Conservation (phyloP, 2,329 filamentous ascomycete species). For the Phoma sp. region DNA sequence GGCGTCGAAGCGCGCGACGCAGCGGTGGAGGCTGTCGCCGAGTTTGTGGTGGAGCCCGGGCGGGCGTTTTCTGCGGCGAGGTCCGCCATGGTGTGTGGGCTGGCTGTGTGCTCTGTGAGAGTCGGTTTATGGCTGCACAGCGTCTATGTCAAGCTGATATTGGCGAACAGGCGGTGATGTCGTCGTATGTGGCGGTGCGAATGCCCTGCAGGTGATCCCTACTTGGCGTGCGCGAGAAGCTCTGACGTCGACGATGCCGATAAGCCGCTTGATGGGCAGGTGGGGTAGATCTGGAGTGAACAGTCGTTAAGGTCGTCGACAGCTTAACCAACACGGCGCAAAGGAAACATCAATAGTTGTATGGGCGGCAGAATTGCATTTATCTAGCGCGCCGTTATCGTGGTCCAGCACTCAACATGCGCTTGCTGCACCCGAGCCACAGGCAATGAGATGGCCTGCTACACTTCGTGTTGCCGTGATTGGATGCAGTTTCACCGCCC, state of each 20-base stretch:
- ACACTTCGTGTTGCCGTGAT: slow-evolving; percentile 37
- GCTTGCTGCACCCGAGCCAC: slow-evolving; percentile 28
- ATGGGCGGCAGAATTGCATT: slow-evolving; percentile 16
- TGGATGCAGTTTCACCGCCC: slow-evolving; percentile 36
- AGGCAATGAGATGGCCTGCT: slow-evolving; percentile 34
- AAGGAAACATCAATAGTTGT: background rate
- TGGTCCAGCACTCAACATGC: slow-evolving; percentile 25
- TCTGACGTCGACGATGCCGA: slow-evolving; percentile 38
- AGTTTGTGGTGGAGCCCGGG: slow-evolving; percentile 31
- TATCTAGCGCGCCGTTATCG: slow-evolving; percentile 32
- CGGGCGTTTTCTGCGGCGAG: slow-evolving; percentile 37
- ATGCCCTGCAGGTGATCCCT: slow-evolving; percentile 18
- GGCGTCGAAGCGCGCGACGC: slow-evolving; percentile 47
- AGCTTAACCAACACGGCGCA: slow-evolving; percentile 6
- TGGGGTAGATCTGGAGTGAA: slow-evolving; percentile 19
- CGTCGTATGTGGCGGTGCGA: slow-evolving; percentile 25
- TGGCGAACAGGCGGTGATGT: slow-evolving; percentile 14
- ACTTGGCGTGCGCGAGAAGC: slow-evolving; percentile 20
- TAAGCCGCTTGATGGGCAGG: slow-evolving; percentile 21
- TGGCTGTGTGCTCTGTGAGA: slow-evolving; percentile 8
- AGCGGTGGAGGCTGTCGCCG: slow-evolving; percentile 44
- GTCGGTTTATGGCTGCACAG: background rate
- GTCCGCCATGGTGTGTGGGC: slow-evolving; percentile 39
- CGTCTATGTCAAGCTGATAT: slow-evolving; percentile 6
- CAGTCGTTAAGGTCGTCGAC: slow-evolving; percentile 1